Percentiles rank a stretch among this genome's conserved stretches.
These are phyloP conservation scores for Macrophomina tecta DNA, from an alignment of 2,329 filamentous ascomycete genomes.

Conservation along the genomic window DNA sequence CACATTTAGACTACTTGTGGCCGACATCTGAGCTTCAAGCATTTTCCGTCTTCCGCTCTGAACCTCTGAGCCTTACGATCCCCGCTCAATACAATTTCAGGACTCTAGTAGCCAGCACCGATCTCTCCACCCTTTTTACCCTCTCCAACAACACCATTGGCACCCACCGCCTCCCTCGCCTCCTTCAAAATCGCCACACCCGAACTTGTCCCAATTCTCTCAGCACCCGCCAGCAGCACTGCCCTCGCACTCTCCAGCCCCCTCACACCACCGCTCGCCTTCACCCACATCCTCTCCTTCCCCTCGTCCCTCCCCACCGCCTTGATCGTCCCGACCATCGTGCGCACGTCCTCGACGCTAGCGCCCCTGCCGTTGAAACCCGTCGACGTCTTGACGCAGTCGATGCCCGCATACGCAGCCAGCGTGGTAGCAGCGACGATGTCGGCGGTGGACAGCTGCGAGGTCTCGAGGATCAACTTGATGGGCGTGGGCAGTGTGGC, in stretches of 20 bases:
- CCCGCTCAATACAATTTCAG: too few relatives aligned
- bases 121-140: constrained; percentile 31
- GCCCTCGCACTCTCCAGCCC: constrained; percentile 52
- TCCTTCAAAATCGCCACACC: constrained; percentile 63
- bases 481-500: constrained; percentile 50
- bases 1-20: too few relatives aligned
- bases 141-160: constrained; percentile 29
- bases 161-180: constrained; percentile 37
- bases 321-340: constrained; percentile 60
- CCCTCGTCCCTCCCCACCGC: constrained; percentile 43
- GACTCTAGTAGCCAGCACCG: constrained; percentile 31
- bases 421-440: constrained; percentile 62
- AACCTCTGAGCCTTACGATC: not conserved
- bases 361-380: constrained; percentile 64
- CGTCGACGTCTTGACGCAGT: constrained; percentile 67
- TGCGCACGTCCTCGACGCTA: constrained; percentile 56
- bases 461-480: constrained; percentile 67
- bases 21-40: too few relatives aligned
- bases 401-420: constrained; percentile 58
- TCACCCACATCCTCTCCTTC: constrained; percentile 55
- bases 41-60: not conserved
- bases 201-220: constrained; percentile 61
- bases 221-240: constrained; percentile 64
- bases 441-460: constrained; percentile 55
- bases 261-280: constrained; percentile 64